Conservation (phyloP, 345 rosid genomes). For the Eucalyptus guilfoylei region DNA sequence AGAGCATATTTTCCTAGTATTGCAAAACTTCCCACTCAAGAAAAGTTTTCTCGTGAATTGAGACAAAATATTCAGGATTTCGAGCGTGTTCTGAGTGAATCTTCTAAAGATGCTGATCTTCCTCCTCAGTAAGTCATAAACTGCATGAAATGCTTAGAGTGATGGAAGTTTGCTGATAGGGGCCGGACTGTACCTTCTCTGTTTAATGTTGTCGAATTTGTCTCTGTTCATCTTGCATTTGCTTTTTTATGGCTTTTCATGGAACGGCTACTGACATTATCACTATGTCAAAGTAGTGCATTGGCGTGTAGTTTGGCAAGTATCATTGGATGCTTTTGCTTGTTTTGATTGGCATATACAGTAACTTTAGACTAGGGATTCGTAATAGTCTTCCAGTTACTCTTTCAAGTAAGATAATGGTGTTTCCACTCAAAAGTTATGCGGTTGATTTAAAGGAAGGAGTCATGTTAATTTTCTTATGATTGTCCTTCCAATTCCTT, state of each 20-base stretch:
- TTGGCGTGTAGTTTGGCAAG: neutral
- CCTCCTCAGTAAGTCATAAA: constrained; percentile 61
- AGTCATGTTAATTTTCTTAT: neutral
- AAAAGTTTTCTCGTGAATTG: constrained; percentile 62
- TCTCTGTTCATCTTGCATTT: neutral
- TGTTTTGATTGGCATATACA: neutral
- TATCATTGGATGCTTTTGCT: neutral
- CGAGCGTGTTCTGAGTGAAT: constrained; percentile 83
- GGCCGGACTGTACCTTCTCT: neutral
- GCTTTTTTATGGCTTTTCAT: neutral
- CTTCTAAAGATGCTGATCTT: constrained; percentile 77
- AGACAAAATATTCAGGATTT: constrained; percentile 88
- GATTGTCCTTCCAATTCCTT: neutral
- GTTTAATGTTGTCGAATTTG: neutral
- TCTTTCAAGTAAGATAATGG: neutral
- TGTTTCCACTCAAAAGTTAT: neutral
- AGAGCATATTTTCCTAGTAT: constrained; percentile 92
- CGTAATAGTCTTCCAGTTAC: neutral
- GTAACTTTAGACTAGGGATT: neutral
- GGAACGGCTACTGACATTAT: neutral
- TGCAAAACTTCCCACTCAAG: constrained; percentile 80
- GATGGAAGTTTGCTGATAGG: neutral
- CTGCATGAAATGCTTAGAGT: neutral
- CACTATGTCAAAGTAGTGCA: neutral
- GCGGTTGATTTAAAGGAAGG: neutral